Evolutionary conservation across 305 asterid genomes (phyloP), one percentile per base, ranked within the genome.

Genomic region (Lippia alba): DNA sequence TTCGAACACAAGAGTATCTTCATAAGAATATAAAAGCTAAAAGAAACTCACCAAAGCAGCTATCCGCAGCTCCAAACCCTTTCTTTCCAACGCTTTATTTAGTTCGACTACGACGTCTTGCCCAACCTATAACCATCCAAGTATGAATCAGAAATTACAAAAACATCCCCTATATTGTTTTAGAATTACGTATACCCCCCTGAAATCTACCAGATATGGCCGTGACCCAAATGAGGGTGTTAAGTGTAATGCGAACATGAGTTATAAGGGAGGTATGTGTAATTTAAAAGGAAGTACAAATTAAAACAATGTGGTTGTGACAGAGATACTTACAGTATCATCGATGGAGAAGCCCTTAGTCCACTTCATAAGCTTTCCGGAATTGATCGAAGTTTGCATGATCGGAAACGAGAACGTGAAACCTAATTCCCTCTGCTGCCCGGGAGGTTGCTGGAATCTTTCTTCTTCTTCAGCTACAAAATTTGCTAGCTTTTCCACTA

Each of bases 401-500:
- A 89, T 92, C 8, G 98, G 96, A 82, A 94, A 94, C 1, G 98
- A 91, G 87, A 93, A 93, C 16, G 97, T 93, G 87, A 91, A 93
- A 16, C 98, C 96, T 62, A 91, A 67, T 56, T 91, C 97, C 83
- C 92, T 89, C 77, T 84, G 80, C 78, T 78, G 79, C 36, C 86
- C 96, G 6, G 83, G 78, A 63, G 94, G 92, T 67, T 85, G 96
- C 46, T 81, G 87, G 58, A 77, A 89, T 58, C 67, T 80, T 59
- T 81, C 75, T 69, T 84, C 97, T 78, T 93, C 96, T 17, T 81
- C 91, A 19, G 69, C 82, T 62, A 91, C 89, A 74, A 94, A 91
- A 12, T 58, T 67, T 17, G 96, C 91, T 64, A 94, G 97, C 74
- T 86, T 84, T 46, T 86, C 83, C 56, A 90, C 96, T 40, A 94